A percentile compares a stretch with the other conserved stretches of the same genome.
Evolutionary conservation across 805 yeast genomes (phyloP).

Genomic region (Metschnikowia koreensis): DNA sequence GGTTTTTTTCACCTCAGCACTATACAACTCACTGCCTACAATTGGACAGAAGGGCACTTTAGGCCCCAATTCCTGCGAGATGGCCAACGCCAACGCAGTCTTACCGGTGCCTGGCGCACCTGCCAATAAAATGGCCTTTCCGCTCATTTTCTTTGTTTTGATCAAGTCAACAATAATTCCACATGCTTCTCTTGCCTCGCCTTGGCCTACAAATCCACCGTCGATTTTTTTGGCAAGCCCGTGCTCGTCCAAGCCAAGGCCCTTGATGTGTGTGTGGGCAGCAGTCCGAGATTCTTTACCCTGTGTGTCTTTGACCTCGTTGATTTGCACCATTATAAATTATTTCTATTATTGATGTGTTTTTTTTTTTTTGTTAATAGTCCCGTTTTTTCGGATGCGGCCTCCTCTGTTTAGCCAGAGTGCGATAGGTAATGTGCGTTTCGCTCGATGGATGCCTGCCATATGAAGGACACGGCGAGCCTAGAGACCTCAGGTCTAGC

Average conservation of each 20-base stretch:
- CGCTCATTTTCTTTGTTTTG: slow-evolving; percentile 88
- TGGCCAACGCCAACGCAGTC: slow-evolving; percentile 93
- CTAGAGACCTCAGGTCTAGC: no score
- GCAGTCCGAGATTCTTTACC: slow-evolving; percentile 73
- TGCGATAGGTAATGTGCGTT: no score
- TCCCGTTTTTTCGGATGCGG: no score
- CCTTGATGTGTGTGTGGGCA: slow-evolving; percentile 95
- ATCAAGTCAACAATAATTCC: slow-evolving; percentile 93
- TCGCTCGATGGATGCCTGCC: no score
- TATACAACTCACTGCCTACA: slow-evolving; percentile 90
- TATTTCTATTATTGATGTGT: background rate
- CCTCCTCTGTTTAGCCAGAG: no score
- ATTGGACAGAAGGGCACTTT: slow-evolving; percentile 97
- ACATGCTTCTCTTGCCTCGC: slow-evolving; percentile 81
- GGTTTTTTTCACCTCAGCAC: slow-evolving; percentile 96
- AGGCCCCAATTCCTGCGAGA: slow-evolving; percentile 94
- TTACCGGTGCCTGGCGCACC: slow-evolving; percentile 99
- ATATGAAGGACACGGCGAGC: no score
- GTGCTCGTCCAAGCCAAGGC: slow-evolving; percentile 88
- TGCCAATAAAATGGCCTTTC: slow-evolving; percentile 91
- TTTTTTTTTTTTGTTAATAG: background rate
- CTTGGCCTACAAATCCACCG: slow-evolving; percentile 85
- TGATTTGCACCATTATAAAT: slow-evolving; percentile 65
- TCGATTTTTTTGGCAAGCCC: slow-evolving; percentile 82
- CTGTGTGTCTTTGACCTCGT: slow-evolving; percentile 63